Percentiles rank a stretch among this genome's conserved stretches.
These are phyloP conservation scores for Cicer bijugum DNA, from an alignment of 306 rosid species.

Conservation along the genomic window DNA sequence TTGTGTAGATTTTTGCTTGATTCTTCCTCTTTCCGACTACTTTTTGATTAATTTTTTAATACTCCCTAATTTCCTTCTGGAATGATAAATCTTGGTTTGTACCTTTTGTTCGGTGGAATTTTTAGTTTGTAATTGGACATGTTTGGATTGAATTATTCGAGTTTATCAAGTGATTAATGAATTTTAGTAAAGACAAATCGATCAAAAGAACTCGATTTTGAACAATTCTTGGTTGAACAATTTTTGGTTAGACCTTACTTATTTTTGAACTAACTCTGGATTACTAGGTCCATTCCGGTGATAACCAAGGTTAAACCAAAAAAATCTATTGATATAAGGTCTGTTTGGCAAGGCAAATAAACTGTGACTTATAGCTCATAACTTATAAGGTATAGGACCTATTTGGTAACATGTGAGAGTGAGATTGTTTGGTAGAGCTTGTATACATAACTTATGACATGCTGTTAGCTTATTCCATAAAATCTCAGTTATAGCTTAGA, in stretches of 20 bases:
- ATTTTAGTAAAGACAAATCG: neutral
- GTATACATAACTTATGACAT: no score
- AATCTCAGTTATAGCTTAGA: no score
- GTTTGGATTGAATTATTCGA: no score
- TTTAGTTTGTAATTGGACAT: neutral
- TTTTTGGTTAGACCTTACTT: neutral
- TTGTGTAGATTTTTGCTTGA: constrained; percentile 20
- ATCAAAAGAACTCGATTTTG: neutral
- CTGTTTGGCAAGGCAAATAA: no score
- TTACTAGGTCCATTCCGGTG: neutral
- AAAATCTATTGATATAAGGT: no score
- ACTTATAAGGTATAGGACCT: no score
- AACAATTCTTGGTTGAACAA: neutral
- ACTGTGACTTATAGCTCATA: no score
- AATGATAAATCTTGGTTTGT: neutral
- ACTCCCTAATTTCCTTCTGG: neutral
- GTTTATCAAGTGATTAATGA: neutral
- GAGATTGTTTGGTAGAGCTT: no score
- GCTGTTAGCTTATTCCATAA: no score
- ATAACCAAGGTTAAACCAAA: neutral
- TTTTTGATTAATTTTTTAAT: neutral
- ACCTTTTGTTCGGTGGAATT: neutral
- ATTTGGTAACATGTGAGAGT: no score
- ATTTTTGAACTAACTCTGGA: neutral
- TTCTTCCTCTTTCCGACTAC: constrained; percentile 2